Conservation (phyloP, 805 yeast genomes). For the Nakazawaea anatomiae region DNA sequence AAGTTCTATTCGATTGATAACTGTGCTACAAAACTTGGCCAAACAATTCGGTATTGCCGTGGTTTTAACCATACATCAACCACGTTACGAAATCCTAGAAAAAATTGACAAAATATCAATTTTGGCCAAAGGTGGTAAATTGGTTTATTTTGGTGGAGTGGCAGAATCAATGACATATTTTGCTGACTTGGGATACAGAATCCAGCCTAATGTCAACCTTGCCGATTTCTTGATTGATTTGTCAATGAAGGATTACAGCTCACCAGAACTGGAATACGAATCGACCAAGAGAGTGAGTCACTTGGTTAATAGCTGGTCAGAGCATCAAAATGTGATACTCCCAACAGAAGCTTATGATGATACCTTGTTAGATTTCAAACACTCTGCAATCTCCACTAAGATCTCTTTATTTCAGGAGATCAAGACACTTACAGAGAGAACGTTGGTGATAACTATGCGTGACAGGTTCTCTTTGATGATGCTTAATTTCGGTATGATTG, state of each 20-base stretch:
- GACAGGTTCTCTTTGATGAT: constrained; percentile 28
- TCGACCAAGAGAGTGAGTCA: constrained; percentile 21
- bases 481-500: constrained; percentile 24
- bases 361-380: background rate
- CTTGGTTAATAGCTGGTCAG: constrained; percentile 25
- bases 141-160: constrained; percentile 11
- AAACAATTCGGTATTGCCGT: constrained; percentile 53
- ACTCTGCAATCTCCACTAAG: background rate
- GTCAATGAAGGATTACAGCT: constrained; percentile 29
- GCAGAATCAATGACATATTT: constrained; percentile 10
- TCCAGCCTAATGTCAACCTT: constrained; percentile 14
- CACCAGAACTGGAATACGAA: constrained; percentile 19
- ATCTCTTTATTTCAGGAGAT: constrained; percentile 8
- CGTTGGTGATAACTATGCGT: constrained; percentile 26
- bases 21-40: constrained; percentile 48
- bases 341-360: background rate
- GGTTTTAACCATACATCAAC: constrained; percentile 69
- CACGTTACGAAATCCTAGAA: constrained; percentile 60
- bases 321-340: constrained; percentile 1
- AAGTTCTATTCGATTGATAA: constrained; percentile 53
- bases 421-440: constrained; percentile 28
- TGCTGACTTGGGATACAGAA: constrained; percentile 6
- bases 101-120: constrained; percentile 58
- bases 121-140: constrained; percentile 52
- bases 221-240: constrained; percentile 31